Percentiles rank a stretch among this genome's conserved stretches.
phyloP scores from a whole-genome alignment of 192 early-diverging fungal species.

The Entomortierella chlamydospora region DNA sequence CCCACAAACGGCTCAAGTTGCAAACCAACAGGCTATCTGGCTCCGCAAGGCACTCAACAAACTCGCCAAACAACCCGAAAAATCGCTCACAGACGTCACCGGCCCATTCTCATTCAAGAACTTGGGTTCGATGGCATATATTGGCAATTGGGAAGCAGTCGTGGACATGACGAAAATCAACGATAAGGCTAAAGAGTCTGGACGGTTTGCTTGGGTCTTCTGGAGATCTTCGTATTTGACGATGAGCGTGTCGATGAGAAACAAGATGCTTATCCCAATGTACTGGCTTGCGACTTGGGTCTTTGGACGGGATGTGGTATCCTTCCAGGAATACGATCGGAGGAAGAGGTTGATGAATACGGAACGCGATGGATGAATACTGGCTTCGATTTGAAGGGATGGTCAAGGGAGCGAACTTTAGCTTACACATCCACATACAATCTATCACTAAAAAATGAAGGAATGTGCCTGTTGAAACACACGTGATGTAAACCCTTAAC shows the following conservation, averaged over 20 bases:
- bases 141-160: slow-evolving; percentile 68
- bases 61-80: slow-evolving; percentile 45
- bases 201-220: slow-evolving; percentile 68
- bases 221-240: slow-evolving; percentile 83
- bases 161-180: slow-evolving; percentile 69
- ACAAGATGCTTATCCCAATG: slow-evolving; percentile 82
- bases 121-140: slow-evolving; percentile 76
- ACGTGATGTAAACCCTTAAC: no score
- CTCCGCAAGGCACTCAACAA: slow-evolving; percentile 65
- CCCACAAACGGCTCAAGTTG: slow-evolving; percentile 89
- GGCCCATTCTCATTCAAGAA: slow-evolving; percentile 71
- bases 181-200: slow-evolving; percentile 60
- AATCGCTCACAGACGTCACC: slow-evolving; percentile 22
- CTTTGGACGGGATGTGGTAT: slow-evolving; percentile 59
- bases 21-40: slow-evolving; percentile 79
- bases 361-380: neutral
- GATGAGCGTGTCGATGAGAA: slow-evolving; percentile 71
- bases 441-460: no score
- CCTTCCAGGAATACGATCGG: slow-evolving; percentile 53
- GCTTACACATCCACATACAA: no score
- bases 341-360: slow-evolving; percentile 6
- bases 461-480: no score
- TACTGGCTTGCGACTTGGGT: slow-evolving; percentile 69
- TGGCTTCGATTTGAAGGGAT: no score
- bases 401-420: no score